Base-by-base conservation (phyloP, 768 basidiomycete species). In the Kwoniella mangroviensis region DNA sequence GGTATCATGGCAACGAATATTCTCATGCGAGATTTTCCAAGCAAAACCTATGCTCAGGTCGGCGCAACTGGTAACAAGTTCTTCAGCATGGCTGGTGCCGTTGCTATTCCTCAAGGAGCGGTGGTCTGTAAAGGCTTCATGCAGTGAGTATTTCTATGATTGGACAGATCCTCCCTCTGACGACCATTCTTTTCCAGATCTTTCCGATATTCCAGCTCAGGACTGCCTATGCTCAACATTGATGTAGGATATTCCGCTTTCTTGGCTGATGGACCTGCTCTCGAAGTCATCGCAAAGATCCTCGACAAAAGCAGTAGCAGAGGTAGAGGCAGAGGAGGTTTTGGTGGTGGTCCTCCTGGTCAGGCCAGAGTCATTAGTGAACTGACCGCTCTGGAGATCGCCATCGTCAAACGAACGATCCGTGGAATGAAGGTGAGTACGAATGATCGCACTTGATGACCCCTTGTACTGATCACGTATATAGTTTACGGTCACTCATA, bases 161-260 rank as follows among this genome's bases (percentile, higher is more conserved):
- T 13, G 19, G 6, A 17, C 49, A 13, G 54, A 52, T 21, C 12
- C 55, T 15, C 40, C 51, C 45, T n/a, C 17, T 26, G 67, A 59
- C 15, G 22, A 22, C 28, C 17, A 57, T 28, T 19, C 26, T 15
- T n/a, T 12, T 45, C 24, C 67, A 81, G 81, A 69, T 82, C 80
- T 2, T 78, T 82, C 74, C 74, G 83, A n/a, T 75, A 78, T n/a
- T 79, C 79, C 9, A 75, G 70, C 34, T 75, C 76, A 21, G 78
- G 79, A 1, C 54, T 69, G 5, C 81, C 83, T 12, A 59, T 79
- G 43, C 73, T 83, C 58, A 81, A 83, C 61, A 71, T 83, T 54
- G 79, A 84, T 62, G 73, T 81, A 9, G 82, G 77, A 5, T 83
- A 77, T 70, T 81, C 81, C 3, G 81, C 81, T 1, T 84, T 84